Percentiles rank a stretch among this genome's conserved stretches.
phyloP scores from a whole-genome alignment of 2,329 filamentous ascomycete genomes.

The Pestalotiopsis sp. region DNA sequence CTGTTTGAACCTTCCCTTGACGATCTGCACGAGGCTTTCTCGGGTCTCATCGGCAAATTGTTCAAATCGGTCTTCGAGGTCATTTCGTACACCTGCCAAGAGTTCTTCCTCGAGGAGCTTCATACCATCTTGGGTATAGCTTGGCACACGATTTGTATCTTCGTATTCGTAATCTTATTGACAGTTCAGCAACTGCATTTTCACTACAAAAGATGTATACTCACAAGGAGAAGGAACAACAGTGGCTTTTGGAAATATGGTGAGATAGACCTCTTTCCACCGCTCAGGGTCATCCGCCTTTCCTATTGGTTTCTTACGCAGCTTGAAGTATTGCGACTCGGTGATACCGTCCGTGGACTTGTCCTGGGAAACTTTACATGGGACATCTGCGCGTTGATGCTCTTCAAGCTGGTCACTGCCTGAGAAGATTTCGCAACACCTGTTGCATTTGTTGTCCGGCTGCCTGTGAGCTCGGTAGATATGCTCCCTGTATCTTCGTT shows the following conservation, averaged over 20 bases:
- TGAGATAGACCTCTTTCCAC: slow-evolving; percentile 15
- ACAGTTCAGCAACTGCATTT: neutral
- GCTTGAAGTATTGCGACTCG: slow-evolving; percentile 9
- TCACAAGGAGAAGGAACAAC: slow-evolving; percentile 14
- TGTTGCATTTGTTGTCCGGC: slow-evolving; percentile 10
- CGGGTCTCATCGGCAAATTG: neutral
- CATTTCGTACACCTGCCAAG: neutral
- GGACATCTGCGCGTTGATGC: slow-evolving; percentile 10
- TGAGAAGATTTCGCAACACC: slow-evolving; percentile 5
- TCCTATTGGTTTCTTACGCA: slow-evolving; percentile 11
- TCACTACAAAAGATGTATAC: neutral
- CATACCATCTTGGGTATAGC: neutral
- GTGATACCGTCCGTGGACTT: slow-evolving; percentile 5
- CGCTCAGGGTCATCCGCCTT: neutral
- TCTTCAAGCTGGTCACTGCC: neutral
- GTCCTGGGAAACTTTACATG: slow-evolving; percentile 1
- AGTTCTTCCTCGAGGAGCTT: neutral
- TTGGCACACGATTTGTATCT: neutral
- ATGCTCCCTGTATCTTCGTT: slow-evolving; percentile 9
- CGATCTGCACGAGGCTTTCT: neutral
- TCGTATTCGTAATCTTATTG: slow-evolving; percentile 10
- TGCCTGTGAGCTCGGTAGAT: slow-evolving; percentile 14
- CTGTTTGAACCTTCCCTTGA: neutral
- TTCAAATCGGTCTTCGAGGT: slow-evolving; percentile 4
- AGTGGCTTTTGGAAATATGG: slow-evolving; percentile 11